phyloP scores from a whole-genome alignment of 1,284 basidiomycete species.

The Fomitopsis schrenkii region DNA sequence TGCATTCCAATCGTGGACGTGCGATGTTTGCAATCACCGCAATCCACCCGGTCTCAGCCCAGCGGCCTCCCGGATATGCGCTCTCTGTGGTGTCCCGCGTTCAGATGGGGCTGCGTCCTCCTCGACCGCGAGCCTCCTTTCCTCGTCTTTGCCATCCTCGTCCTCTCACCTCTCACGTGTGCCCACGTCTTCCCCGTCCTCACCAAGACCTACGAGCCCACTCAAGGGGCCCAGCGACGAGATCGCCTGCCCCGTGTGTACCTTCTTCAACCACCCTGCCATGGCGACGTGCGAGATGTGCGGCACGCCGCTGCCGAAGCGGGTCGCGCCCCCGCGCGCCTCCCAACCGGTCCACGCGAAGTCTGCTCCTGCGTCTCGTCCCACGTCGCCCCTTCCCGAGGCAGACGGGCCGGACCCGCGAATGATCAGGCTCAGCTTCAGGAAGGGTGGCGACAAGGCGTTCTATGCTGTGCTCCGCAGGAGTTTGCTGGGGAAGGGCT shows the following conservation, averaged over 20 bases:
- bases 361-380: slow-evolving; percentile 59
- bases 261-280: slow-evolving; percentile 86
- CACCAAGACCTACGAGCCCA: slow-evolving; percentile 14
- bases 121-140: slow-evolving; percentile 26
- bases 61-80: slow-evolving; percentile 61
- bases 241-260: slow-evolving; percentile 82
- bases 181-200: slow-evolving; percentile 22
- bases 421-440: slow-evolving; percentile 79
- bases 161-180: slow-evolving; percentile 20
- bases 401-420: slow-evolving; percentile 19
- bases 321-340: slow-evolving; percentile 23
- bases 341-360: slow-evolving; percentile 33
- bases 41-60: slow-evolving; percentile 71
- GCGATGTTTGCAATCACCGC: slow-evolving; percentile 79
- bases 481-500: slow-evolving; percentile 74
- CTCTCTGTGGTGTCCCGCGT: slow-evolving; percentile 72
- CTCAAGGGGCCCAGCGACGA: slow-evolving; percentile 13
- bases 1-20: slow-evolving; percentile 68
- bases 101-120: slow-evolving; percentile 20
- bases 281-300: slow-evolving; percentile 87
- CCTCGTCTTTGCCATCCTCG: slow-evolving; percentile 34
- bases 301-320: slow-evolving; percentile 53
- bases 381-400: slow-evolving; percentile 42
- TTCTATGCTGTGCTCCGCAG: slow-evolving; percentile 83
- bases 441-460: slow-evolving; percentile 84